Base-by-base conservation (phyloP, 805 yeast species). In the Kodamaea leandrae region DNA sequence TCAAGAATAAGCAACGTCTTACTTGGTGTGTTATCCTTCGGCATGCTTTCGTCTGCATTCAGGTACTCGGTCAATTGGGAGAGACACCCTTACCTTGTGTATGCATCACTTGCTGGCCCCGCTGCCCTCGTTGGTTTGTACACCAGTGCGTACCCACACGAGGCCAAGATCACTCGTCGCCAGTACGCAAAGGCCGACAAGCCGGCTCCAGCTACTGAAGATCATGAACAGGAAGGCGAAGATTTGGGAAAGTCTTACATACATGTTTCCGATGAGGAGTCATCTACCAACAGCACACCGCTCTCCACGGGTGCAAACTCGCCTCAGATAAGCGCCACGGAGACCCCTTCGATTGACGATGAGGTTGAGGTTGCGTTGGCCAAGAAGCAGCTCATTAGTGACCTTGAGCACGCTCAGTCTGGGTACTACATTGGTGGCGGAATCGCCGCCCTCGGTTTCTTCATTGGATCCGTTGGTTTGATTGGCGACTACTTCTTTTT, bases 1-100 rank as follows among this genome's bases (percentile, higher is more conserved):
- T 48, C 64, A 10, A 54, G 61, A 37, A 42, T 54, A 14, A 32
- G 49, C 19, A 56, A 60, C 39, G 32, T 55, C 10, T 47, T 58
- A 2, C 61, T 80, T 24, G 80, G 81, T 13, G 55, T 74, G 3
- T 30, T 79, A 17, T 71, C 83, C 6, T 51, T 83, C 1, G 60
- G 67, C 25, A 64, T 79, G 37, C 79, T 84, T 49, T 63, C 69
- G 23, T 49, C 72, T 47, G 82, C 83, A n/a, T 84, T 72, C 55
- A 64, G 63, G 37, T 69, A 71, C 36, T 78, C 88, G 1, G 78
- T 86, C 15, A 49, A 60, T 4, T 55, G 65, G 26, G 80, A 73
- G 42, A 77, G 77, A 58, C 95, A 85, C 60, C 93, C 93, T 15
- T 85, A 84, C 57, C 71, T 85, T 54, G 54, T 85, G 10, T 85